Evolutionary conservation across 2,329 filamentous ascomycete genomes (phyloP), one percentile per base, ranked within the genome.

Genomic region (Rutstroemia sp.): DNA sequence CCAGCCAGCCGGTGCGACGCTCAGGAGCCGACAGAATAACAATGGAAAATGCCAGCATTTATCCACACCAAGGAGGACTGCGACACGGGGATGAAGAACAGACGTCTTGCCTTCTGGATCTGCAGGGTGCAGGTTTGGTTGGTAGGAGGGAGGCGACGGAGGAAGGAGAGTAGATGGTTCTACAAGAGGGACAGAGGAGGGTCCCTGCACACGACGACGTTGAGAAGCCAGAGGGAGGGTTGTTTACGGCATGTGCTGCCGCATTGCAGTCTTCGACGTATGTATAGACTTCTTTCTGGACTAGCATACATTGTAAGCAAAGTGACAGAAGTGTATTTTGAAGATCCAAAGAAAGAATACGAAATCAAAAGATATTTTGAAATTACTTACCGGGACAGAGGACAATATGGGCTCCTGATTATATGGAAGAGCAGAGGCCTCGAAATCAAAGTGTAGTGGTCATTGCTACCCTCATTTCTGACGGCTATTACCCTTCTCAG

Each of bases 51-150:
- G 85, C 85, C 88, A 92, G 60, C 77, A 78, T 60, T 78, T 77
- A 54, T 86, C 83, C 16, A 94, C 82, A 51, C 88, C 88, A 48
- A 92, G 78, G 34, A 89, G 80, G 64, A 91, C 87, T 60, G 88
- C 88, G 56, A 92, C 83, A 56, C 88, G 87, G 12, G 88, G 88
- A 67, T 91, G 87, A 45, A 90, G 76, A 52, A 85, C 74, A 16
- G 79, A 66, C 27, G 58, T 51, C 30, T 60, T 62, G 34, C 61
- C 58, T 39, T 67, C 64, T 5, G 66, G 61, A 30, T 59, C 57
- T 4, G 61, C 60, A 30, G 63, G 63, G 51, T 65, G 62, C 7
- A 61, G 61, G 38, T 65, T 65, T 14, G 62, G 63, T 4, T 61
- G 61, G 57, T 41, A 58, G 54, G 47, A 54, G 41, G 38, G 27